Percentiles rank a stretch among this genome's conserved stretches.
Conservation (phyloP, 2,329 filamentous ascomycete genomes). For the Lecanicillium sp. region DNA sequence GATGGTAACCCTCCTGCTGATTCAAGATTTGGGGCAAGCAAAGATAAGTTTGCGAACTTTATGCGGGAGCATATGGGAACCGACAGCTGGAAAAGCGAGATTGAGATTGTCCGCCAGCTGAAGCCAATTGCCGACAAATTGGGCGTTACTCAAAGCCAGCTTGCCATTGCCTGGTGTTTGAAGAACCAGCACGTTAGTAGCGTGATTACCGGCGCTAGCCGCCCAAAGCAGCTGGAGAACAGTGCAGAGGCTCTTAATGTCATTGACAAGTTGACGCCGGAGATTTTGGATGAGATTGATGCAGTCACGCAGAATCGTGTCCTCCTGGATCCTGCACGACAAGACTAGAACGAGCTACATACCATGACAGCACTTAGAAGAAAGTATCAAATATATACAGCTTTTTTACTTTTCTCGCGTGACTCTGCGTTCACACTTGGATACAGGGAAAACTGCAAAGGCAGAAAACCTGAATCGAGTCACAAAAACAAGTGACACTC, state of each 20-base stretch:
- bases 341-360: too few relatives aligned
- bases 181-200: slow-evolving; percentile 53
- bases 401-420: too few relatives aligned
- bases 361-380: too few relatives aligned
- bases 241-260: slow-evolving; percentile 44
- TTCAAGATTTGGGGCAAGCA: slow-evolving; percentile 45
- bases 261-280: slow-evolving; percentile 47
- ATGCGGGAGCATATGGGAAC: slow-evolving; percentile 41
- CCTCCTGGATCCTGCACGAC: too few relatives aligned
- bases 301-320: slow-evolving; percentile 40
- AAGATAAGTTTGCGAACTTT: slow-evolving; percentile 46
- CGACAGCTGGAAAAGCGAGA: slow-evolving; percentile 44
- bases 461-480: too few relatives aligned
- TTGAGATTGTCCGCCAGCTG: slow-evolving; percentile 51
- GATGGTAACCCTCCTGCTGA: slow-evolving; percentile 30
- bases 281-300: slow-evolving; percentile 52
- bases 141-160: slow-evolving; percentile 44
- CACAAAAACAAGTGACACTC: too few relatives aligned
- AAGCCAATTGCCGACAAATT: slow-evolving; percentile 56
- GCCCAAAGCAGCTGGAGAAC: slow-evolving; percentile 49
- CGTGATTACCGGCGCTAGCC: slow-evolving; percentile 52
- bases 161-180: slow-evolving; percentile 55
- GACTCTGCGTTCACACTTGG: too few relatives aligned
- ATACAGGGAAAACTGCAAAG: too few relatives aligned
- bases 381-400: too few relatives aligned